Conservation (phyloP, 352 stramenopile species). For the Phytophthora gonapodyides region DNA sequence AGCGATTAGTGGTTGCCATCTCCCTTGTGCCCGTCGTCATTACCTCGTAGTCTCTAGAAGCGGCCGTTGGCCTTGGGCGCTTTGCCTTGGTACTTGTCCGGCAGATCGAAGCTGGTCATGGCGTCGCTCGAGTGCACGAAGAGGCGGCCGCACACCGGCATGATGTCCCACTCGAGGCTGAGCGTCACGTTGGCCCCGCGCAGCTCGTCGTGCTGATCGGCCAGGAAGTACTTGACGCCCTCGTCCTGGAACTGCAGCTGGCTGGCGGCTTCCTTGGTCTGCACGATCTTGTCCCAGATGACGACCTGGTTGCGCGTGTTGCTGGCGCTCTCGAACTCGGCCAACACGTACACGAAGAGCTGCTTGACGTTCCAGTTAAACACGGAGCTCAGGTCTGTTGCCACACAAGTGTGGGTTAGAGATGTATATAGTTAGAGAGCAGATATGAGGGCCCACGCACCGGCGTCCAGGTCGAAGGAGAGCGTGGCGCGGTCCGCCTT, state of each 20-base stretch:
- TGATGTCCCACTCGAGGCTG: slow-evolving; percentile 85
- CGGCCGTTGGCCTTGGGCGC: slow-evolving; percentile 39
- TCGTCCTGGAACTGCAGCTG: slow-evolving; percentile 63
- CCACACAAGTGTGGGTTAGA: slow-evolving; percentile 6
- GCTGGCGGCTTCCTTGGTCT: slow-evolving; percentile 54
- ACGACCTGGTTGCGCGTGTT: slow-evolving; percentile 84
- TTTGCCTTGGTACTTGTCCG: slow-evolving; percentile 73
- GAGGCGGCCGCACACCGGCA: slow-evolving; percentile 81
- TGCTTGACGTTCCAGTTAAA: slow-evolving; percentile 94
- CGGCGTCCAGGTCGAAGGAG: slow-evolving; percentile 81
- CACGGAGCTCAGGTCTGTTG: slow-evolving; percentile 74
- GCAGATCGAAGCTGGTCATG: slow-evolving; percentile 62
- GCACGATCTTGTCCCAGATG: slow-evolving; percentile 87
- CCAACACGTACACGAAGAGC: slow-evolving; percentile 88
- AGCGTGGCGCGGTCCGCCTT: slow-evolving; percentile 79
- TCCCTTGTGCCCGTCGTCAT: background rate
- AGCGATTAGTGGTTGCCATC: slow-evolving; percentile 24
- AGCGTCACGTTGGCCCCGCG: slow-evolving; percentile 81
- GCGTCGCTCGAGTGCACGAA: slow-evolving; percentile 65
- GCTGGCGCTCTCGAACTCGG: slow-evolving; percentile 72
- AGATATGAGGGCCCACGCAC: slow-evolving; percentile 32
- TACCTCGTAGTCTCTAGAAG: slow-evolving; percentile 28
- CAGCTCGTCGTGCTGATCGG: slow-evolving; percentile 79
- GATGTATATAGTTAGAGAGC: slow-evolving; percentile 1
- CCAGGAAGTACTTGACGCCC: slow-evolving; percentile 83